These are phyloP conservation scores for Spongospora subterranea DNA, from an alignment of 208 protist genomes.

Conservation along the genomic window DNA sequence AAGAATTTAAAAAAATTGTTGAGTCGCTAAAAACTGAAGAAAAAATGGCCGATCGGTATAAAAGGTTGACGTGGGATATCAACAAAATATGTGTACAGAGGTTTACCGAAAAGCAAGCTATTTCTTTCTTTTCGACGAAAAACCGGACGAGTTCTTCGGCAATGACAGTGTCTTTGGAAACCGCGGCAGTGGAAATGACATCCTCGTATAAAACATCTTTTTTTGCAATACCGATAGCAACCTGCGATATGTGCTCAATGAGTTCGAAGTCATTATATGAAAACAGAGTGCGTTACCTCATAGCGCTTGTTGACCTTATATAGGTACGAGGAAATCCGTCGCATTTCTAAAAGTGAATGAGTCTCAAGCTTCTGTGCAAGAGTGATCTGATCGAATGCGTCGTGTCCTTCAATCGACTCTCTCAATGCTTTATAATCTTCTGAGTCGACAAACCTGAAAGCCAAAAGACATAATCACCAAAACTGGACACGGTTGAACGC, in stretches of 20 bases:
- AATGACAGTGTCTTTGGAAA: conserved; percentile 85
- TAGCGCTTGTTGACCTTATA: conserved; percentile 84
- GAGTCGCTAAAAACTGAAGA: no score
- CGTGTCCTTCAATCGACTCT: conserved; percentile 89
- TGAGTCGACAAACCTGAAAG: conserved; percentile 91
- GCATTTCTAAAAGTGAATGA: conserved; percentile 98
- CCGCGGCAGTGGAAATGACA: conserved; percentile 96
- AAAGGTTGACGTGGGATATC: no score
- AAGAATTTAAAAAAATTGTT: no score
- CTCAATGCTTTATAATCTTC: conserved; percentile 96
- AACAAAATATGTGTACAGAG: no score
- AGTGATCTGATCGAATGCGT: conserved; percentile 94
- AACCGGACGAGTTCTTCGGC: conserved; percentile 93
- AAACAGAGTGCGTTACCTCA: not conserved
- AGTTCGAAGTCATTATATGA: not conserved
- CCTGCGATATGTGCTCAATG: not conserved
- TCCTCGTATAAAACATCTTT: conserved; percentile 96
- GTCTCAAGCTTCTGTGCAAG: conserved; percentile 93
- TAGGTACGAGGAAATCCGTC: conserved; percentile 95
- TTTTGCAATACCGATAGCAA: conserved; percentile 94
- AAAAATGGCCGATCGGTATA: no score
- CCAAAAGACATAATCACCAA: not conserved
- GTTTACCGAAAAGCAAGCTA: conserved; percentile 61
- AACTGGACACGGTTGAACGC: no score
- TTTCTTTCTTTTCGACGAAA: conserved; percentile 91